Base-by-base conservation (phyloP, 1,284 basidiomycete species). In the Porphyrellus sp. region DNA sequence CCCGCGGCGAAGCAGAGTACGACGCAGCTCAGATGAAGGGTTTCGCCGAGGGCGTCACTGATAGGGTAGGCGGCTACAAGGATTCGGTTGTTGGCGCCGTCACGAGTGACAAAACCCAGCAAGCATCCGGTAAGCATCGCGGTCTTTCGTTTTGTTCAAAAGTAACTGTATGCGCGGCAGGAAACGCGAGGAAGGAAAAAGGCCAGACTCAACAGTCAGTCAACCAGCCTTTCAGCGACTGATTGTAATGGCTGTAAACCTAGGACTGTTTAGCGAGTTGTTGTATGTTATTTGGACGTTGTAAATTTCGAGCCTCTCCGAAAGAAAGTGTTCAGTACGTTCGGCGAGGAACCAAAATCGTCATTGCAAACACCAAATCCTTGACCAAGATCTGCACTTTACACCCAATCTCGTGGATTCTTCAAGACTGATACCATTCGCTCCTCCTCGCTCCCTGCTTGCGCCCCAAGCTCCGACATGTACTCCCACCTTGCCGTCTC, bases 401-500 rank as follows among this genome's bases (percentile, higher is more conserved):
- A 61, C 11, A 72, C 83, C 93, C 93, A 96, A 8, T 84, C 81
- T 54, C 69, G 76, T 0, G 93, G 86, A 24, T 73, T 79, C 66
- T 77, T 85, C 41, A 71, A 53, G 5, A 64, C 50, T 0, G 20
- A 16, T 0, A 64, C 5, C 2, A 66, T 49, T 0, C 37, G 42
- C 31, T 79, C 86, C 67, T 96, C 93, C 59, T 85, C 81, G 18
- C 83, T 86, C 1, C 81, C 85, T 56, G 80, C 79, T 35, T 81
- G 74, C 15, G 74, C 74, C 4, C 91, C 92, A 60, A 95, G 66
- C 13, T 92, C 87, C 24, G 81, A 82, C 84, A 89, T 88, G 71
- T 97, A 98, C 73, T 98, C 94, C 94, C 94, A 98, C 56, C 93
- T 78, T 27, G 91, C 92, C 1, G 83, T 87, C 73, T 95, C 88